These are phyloP conservation scores for Podaxis rugospora DNA, from an alignment of 768 basidiomycete genomes.

Conservation along the genomic window DNA sequence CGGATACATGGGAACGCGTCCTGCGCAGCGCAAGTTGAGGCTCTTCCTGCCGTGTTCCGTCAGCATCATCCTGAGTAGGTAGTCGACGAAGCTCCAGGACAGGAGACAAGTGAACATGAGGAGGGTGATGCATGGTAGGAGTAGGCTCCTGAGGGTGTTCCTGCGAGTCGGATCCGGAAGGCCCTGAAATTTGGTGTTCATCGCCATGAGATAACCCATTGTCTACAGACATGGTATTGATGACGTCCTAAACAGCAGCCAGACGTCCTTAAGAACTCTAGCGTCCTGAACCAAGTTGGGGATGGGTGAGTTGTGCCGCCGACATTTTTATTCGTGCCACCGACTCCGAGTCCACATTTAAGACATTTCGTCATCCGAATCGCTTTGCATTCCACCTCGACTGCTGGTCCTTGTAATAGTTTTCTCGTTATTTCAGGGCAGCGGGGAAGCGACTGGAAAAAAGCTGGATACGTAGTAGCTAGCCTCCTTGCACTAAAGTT, in stretches of 20 bases:
- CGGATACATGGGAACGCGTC: conserved; percentile 27
- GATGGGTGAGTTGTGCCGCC: background rate
- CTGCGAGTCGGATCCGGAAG: background rate
- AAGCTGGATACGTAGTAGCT: too few species aligned
- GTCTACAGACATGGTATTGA: background rate
- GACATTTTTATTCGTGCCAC: background rate
- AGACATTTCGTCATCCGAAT: background rate
- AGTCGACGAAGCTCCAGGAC: background rate
- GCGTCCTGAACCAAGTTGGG: background rate
- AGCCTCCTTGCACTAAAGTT: too few species aligned
- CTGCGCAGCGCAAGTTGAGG: background rate
- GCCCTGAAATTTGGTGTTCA: background rate
- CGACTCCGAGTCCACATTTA: background rate
- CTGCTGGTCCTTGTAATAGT: background rate
- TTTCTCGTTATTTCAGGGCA: background rate
- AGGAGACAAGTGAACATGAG: background rate
- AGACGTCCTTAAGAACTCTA: background rate
- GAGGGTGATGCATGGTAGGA: background rate
- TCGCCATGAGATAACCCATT: background rate
- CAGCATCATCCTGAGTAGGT: background rate
- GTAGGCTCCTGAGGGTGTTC: background rate
- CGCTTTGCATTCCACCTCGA: background rate
- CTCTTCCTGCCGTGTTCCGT: background rate
- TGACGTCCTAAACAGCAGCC: background rate
- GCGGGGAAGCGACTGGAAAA: background rate